Percentiles rank a stretch among this genome's conserved stretches.
phyloP scores from a whole-genome alignment of 2,329 filamentous ascomycete species.

The Phyllosticta capitalensis region DNA sequence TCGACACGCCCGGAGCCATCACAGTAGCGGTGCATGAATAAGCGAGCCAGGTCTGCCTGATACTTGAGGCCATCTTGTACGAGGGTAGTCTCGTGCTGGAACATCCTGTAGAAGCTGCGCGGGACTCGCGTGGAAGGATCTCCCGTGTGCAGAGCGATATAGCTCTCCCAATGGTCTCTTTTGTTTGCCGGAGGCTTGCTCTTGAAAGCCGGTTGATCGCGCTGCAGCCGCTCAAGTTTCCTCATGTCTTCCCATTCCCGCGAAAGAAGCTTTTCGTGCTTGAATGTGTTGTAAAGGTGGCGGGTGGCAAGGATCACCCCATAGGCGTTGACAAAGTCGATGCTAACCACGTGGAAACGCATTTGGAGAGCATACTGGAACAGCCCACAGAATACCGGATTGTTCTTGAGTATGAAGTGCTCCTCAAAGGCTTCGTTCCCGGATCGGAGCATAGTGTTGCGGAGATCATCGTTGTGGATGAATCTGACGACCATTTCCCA shows the following conservation, averaged over 20 bases:
- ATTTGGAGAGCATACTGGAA: slow-evolving; percentile 28
- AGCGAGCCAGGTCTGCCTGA: neutral
- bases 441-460: too few species aligned
- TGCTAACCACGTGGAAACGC: slow-evolving; percentile 23
- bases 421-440: slow-evolving; percentile 12
- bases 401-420: slow-evolving; percentile 12
- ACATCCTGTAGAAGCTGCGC: too few species aligned
- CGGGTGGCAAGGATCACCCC: slow-evolving; percentile 31
- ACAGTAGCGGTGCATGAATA: neutral
- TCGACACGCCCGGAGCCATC: neutral
- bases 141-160: neutral
- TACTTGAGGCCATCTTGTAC: too few species aligned
- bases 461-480: too few species aligned
- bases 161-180: neutral
- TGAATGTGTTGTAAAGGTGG: slow-evolving; percentile 37
- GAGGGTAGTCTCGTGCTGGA: too few species aligned
- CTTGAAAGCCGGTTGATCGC: neutral
- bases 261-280: neutral
- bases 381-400: slow-evolving; percentile 26
- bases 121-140: too few species aligned
- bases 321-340: slow-evolving; percentile 27
- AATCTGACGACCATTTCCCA: too few species aligned
- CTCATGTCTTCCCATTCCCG: neutral
- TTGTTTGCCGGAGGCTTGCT: neutral
- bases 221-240: neutral